These are phyloP conservation scores for Chenopodium formosanum DNA, from an alignment of 148 eudicot species.

Conservation along the genomic window DNA sequence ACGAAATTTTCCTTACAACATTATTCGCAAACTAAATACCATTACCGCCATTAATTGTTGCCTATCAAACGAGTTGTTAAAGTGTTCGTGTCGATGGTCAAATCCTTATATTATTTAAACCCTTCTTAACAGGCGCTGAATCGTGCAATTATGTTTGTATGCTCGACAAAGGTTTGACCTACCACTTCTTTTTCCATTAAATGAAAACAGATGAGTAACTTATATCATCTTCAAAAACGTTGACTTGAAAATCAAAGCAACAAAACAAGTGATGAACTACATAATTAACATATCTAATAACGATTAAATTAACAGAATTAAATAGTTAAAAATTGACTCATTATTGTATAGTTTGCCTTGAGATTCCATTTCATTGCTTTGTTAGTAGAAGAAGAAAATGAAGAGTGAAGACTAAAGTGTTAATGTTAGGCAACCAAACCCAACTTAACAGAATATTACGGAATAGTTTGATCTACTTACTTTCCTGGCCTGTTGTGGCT, in stretches of 20 bases:
- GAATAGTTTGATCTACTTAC: too few relatives aligned
- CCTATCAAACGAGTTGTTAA: not conserved
- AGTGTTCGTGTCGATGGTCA: not conserved
- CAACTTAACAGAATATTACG: not conserved
- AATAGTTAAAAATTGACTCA: not conserved
- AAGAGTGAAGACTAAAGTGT: not conserved
- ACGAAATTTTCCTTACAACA: too few relatives aligned
- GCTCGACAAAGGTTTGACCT: not conserved
- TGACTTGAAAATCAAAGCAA: not conserved
- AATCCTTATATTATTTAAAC: not conserved
- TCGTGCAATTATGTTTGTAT: not conserved
- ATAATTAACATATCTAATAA: not conserved
- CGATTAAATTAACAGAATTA: not conserved
- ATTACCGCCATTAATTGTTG: not conserved
- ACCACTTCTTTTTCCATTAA: not conserved
- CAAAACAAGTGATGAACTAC: not conserved
- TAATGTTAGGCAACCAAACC: conserved; percentile 25
- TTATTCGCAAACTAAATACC: not conserved
- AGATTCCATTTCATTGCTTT: not conserved
- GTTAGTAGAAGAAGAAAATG: not conserved
- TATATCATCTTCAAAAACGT: not conserved
- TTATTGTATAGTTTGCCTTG: not conserved
- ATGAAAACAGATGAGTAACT: not conserved
- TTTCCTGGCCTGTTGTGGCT: not conserved
- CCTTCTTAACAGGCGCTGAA: not conserved